These are phyloP conservation scores for Aspergillus ellipticus DNA, from an alignment of 495 filamentous ascomycete species.

Conservation along the genomic window DNA sequence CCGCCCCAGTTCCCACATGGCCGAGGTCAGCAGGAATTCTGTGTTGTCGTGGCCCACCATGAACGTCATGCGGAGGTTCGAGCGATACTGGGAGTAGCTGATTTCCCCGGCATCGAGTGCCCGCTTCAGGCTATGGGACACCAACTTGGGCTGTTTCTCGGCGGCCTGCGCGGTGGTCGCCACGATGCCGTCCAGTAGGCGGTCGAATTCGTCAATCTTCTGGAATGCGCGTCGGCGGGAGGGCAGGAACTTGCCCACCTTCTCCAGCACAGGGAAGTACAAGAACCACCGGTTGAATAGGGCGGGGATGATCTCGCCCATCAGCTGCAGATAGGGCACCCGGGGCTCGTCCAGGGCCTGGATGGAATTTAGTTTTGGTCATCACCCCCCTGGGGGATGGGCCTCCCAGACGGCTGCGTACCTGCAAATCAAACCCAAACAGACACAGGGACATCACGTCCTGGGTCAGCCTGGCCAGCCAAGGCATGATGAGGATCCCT, in stretches of 20 bases:
- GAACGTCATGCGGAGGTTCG: constrained; percentile 33
- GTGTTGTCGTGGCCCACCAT: constrained; percentile 34
- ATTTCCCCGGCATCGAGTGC: constrained; percentile 22
- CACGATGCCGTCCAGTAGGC: constrained; percentile 24
- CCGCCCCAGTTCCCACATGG: constrained; percentile 29
- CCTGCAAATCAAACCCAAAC: constrained; percentile 17
- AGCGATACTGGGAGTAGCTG: constrained; percentile 29
- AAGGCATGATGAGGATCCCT: constrained; percentile 9
- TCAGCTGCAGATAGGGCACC: constrained; percentile 1
- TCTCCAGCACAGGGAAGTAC: constrained; percentile 36
- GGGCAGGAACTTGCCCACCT: constrained; percentile 22
- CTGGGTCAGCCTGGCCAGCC: constrained; percentile 12
- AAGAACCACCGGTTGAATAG: constrained; percentile 41
- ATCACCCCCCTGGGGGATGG: too few relatives aligned
- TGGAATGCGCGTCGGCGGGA: constrained; percentile 22
- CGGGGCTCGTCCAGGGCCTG: constrained; percentile 4
- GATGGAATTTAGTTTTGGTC: not conserved
- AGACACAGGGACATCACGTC: constrained; percentile 17
- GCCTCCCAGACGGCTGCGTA: not conserved
- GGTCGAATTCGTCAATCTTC: constrained; percentile 30
- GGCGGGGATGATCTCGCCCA: constrained; percentile 14
- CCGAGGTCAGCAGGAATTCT: constrained; percentile 29
- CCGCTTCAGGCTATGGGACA: constrained; percentile 22
- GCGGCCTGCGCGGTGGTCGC: not conserved
- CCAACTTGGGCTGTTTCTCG: constrained; percentile 4